Evolutionary conservation across 495 filamentous ascomycete genomes (phyloP).

Genomic region (Tuber aestivum): DNA sequence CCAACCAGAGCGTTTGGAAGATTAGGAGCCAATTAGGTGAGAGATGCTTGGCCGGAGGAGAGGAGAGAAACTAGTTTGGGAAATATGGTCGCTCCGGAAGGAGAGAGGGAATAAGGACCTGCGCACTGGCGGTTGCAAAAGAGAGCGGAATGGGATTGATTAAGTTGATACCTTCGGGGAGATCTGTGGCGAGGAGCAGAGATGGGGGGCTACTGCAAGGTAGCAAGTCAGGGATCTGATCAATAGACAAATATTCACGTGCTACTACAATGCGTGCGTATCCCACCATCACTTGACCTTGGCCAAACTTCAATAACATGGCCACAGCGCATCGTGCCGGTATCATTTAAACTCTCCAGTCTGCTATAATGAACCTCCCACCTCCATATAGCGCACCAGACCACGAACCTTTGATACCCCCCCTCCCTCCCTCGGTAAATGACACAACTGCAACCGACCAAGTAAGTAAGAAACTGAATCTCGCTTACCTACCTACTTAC

Average conservation of each 20-base stretch:
- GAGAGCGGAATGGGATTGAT: not conserved
- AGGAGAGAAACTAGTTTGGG: not conserved
- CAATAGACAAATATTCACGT: not conserved
- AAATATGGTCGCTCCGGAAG: not conserved
- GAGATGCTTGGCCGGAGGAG: not conserved
- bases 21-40: not conserved
- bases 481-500: not conserved
- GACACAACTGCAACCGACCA: constrained; percentile 6
- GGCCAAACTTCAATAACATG: not conserved
- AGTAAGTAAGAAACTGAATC: not conserved
- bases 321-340: not conserved
- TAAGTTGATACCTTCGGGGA: not conserved
- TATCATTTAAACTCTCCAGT: not conserved
- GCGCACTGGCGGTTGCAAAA: not conserved
- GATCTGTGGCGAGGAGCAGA: not conserved
- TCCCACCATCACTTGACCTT: not conserved
- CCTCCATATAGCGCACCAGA: not conserved
- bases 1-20: not conserved
- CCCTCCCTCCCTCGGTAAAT: not conserved
- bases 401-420: not conserved
- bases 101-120: not conserved
- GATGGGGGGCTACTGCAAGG: not conserved
- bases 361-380: not conserved
- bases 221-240: not conserved
- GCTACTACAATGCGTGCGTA: not conserved